Evolutionary conservation across 257 asterid genomes (phyloP).

Genomic region (Thymus mandschuricus): DNA sequence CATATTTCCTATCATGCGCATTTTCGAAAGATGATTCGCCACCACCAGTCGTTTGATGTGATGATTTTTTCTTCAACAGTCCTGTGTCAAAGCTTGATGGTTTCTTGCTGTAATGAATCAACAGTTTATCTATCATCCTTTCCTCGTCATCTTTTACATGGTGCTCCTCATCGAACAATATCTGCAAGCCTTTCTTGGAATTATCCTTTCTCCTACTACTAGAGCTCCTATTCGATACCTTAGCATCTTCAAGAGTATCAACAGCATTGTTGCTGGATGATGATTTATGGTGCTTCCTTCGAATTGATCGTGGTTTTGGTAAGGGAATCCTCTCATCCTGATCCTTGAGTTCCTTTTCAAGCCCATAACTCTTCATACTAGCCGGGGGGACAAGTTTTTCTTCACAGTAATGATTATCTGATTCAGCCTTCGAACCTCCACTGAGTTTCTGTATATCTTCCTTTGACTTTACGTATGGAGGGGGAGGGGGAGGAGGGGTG

Average conservation of each 20-base stretch:
- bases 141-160: slow-evolving; percentile 66
- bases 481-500: slow-evolving; percentile 49
- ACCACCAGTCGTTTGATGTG: slow-evolving; percentile 30
- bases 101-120: slow-evolving; percentile 89
- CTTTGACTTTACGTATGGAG: slow-evolving; percentile 68
- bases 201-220: slow-evolving; percentile 75
- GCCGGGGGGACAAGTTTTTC: slow-evolving; percentile 32
- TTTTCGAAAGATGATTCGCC: slow-evolving; percentile 51
- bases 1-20: slow-evolving; percentile 37
- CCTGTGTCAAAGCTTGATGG: slow-evolving; percentile 53
- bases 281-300: slow-evolving; percentile 74
- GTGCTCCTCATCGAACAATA: slow-evolving; percentile 61
- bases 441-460: slow-evolving; percentile 47
- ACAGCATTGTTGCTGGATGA: slow-evolving; percentile 41
- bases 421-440: slow-evolving; percentile 44
- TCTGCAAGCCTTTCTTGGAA: slow-evolving; percentile 67
- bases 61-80: slow-evolving; percentile 42
- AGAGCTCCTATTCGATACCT: slow-evolving; percentile 50
- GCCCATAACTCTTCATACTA: slow-evolving; percentile 30
- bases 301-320: slow-evolving; percentile 70
- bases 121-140: slow-evolving; percentile 72
- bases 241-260: slow-evolving; percentile 49
- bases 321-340: slow-evolving; percentile 49
- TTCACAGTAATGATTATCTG: slow-evolving; percentile 31
- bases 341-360: slow-evolving; percentile 41